Evolutionary conservation across 1,284 basidiomycete species (phyloP), one percentile per base, ranked within the genome.

Genomic region (Naganishia sp.): DNA sequence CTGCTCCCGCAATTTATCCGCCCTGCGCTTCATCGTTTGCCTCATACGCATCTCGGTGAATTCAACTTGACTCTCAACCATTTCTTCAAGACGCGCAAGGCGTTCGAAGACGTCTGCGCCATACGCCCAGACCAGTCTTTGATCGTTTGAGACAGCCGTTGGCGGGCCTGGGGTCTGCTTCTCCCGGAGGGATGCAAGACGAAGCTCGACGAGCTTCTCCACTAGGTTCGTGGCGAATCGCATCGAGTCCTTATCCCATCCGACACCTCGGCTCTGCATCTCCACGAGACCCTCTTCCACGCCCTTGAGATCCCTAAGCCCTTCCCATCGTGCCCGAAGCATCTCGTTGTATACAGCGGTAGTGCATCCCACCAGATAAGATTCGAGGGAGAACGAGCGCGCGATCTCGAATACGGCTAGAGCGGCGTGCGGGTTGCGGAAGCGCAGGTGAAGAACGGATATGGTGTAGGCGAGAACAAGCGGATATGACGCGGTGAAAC

Each of bases 351-450:
- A 94, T 0, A 87, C 89, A 4, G 83, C 83, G 0, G 90, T 89
- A 6, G 89, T 88, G 77, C 92, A 94, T 3, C 91, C 92, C 73
- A 89, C 88, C 31, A 93, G 88, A 75, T 89, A 94, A 3, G 89
- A 90, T 7, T 87, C 82, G 56, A 88, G 83, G 3, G 89, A 90
- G 5, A 87, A 83, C 43, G 84, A 83, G 54, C 86, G 85, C 0
- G 90, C 89, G 75, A 92, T 84, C 63, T 88, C 83, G 80, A 94
- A 94, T 43, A 94, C 83, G 21, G 88, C 85, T n/a, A 94, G 83
- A 0, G 92, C 86, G 52, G 92, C 84, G 74, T 93, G 85, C 1
- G 92, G 90, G 70, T 92, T 87, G 36, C 80, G 79, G 77, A 89
- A 92, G 59, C 86, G 87, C 70, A 87, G 86, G 15, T 90, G 85